Evolutionary conservation across 2,329 filamentous ascomycete genomes (phyloP), one percentile per base, ranked within the genome.

Genomic region (Thermothelomyces thermophilus): DNA sequence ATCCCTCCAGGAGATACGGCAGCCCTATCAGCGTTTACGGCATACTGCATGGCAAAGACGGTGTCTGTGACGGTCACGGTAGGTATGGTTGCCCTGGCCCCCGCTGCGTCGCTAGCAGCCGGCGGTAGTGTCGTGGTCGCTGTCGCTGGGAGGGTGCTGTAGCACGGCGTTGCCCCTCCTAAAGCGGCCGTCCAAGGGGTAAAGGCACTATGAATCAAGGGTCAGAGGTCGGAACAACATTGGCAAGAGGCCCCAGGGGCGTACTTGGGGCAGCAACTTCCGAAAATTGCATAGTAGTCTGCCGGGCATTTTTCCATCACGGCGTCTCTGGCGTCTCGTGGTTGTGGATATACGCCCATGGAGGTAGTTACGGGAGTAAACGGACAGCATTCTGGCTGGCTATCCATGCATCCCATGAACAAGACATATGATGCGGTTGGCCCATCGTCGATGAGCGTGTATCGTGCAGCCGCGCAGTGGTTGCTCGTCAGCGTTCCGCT

Each of bases 261-360:
- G 3, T 54, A 58, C 58, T 28, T 57, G n/a, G 58, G 58, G 16
- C 56, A 60, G 34, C 58, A 60, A 16, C 44, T 36, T 3, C 52
- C 51, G 22, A 49, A 53, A 3, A 50, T 33, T 1, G 53, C 46
- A 24, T 55, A 53, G 24, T 58, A 60, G 41, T 53, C 55, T 6
- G 22, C 17, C 16, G 58, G 50, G 44, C 58, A 60, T 11, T 17
- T 46, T 2, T 45, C 48, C 35, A 55, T 11, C 9, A 30, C 24
- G 3, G 52, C 51, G 34, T 54, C 50, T 17, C 41, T 42, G 5
- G 41, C 16, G 19, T 54, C 28, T 2, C 26, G 10, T 11, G 55
- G 42, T 28, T 42, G 47, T 1, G 56, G 52, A 39, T 46, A 57
- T 8, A 42, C 41, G 14, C 31, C 19, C 16, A 16, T 14, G 24